phyloP scores from a whole-genome alignment of 768 basidiomycete genomes.

The Suillus paluster region DNA sequence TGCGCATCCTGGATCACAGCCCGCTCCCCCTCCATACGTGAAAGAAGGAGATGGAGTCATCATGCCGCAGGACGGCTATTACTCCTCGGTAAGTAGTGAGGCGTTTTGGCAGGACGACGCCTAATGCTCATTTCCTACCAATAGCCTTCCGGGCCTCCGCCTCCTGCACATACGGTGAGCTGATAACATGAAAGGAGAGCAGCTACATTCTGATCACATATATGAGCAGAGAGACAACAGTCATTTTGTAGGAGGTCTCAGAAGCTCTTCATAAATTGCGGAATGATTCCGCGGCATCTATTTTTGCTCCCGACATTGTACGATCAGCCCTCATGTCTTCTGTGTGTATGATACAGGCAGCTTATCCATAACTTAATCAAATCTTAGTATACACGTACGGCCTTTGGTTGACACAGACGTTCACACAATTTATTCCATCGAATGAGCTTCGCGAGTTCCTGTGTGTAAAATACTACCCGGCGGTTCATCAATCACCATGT shows the following conservation, averaged over 20 bases:
- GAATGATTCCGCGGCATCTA: constrained; percentile 1
- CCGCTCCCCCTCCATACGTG: constrained; percentile 12
- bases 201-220: background rate
- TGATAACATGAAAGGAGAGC: background rate
- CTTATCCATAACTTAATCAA: background rate
- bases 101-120: background rate
- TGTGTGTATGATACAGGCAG: background rate
- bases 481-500: background rate
- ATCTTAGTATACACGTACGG: background rate
- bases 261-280: background rate
- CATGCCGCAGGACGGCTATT: constrained; percentile 2
- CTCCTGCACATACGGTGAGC: constrained; percentile 10
- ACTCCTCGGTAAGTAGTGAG: constrained; percentile 23
- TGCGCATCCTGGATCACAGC: background rate
- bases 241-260: constrained; percentile 6
- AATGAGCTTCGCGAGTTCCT: background rate
- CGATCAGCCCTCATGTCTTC: background rate
- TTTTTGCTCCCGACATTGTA: background rate
- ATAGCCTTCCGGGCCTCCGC: constrained; percentile 9
- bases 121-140: constrained; percentile 5
- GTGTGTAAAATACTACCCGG: background rate
- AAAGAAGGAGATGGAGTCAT: background rate
- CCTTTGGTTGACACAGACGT: background rate
- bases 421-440: background rate
- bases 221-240: background rate